Conservation (phyloP, 805 yeast species). For the Pichia nakasei region DNA sequence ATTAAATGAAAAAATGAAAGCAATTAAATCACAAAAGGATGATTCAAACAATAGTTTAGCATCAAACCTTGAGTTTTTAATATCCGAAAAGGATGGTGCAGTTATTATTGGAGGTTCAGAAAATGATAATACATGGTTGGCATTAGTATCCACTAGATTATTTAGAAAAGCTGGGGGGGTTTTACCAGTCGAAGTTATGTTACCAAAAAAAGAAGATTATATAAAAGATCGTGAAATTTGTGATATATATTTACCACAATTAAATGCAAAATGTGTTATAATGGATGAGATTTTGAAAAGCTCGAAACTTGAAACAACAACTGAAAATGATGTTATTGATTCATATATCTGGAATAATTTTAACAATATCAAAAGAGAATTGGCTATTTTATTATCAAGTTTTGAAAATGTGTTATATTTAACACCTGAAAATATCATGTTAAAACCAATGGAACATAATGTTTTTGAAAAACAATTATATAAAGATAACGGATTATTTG, state of each 20-base stretch:
- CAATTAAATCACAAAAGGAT: not conserved
- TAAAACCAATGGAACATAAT: slow-evolving; percentile 31
- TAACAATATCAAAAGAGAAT: slow-evolving; percentile 29
- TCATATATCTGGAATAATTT: slow-evolving; percentile 31
- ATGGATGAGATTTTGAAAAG: slow-evolving; percentile 36
- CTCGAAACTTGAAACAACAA: slow-evolving; percentile 21
- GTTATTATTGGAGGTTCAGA: slow-evolving; percentile 53
- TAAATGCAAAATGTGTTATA: slow-evolving; percentile 53
- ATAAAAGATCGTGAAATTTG: slow-evolving; percentile 38
- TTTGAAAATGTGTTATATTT: slow-evolving; percentile 39
- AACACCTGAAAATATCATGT: slow-evolving; percentile 37
- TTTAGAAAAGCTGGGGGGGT: slow-evolving; percentile 39
- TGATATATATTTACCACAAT: slow-evolving; percentile 32
- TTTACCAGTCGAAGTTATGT: slow-evolving; percentile 38
- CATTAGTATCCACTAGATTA: slow-evolving; percentile 44
- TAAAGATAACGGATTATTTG: slow-evolving; percentile 41
- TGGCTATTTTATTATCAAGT: slow-evolving; percentile 35
- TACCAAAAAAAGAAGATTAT: slow-evolving; percentile 34
- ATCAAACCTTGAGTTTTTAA: not conserved
- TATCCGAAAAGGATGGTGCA: slow-evolving; percentile 42
- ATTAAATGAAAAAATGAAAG: not conserved
- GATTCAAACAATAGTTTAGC: not conserved
- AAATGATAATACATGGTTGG: slow-evolving; percentile 50
- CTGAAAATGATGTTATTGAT: slow-evolving; percentile 13
- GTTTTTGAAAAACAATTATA: slow-evolving; percentile 40